Base-by-base conservation (phyloP, 2,329 filamentous ascomycete genomes). In the Fusarium oligoseptatum region DNA sequence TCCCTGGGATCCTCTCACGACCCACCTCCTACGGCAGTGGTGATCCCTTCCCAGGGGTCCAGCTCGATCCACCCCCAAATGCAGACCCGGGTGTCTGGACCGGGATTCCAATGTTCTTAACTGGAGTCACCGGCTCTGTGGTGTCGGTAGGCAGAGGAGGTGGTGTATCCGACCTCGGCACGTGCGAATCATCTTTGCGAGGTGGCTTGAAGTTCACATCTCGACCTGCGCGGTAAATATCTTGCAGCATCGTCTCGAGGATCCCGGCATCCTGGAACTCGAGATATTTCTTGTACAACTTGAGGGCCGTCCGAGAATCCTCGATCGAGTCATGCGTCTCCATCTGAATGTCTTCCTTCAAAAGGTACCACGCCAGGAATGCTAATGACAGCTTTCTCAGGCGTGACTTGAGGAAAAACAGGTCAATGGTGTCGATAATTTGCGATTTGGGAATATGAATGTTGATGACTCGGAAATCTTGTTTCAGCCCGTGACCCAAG, bases 401-500 rank as follows among this genome's bases (percentile, higher is more conserved):
- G 36, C 95, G 92, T 17, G 90, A 88, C 66, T 93, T 91, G 68
- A 97, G 91, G 83, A 94, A 97, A 85, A 97, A 98, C 2, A 98
- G 88, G 73, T 97, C 93, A 76, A 95, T 95, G 0, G 97, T 99
- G 83, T 99, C 97, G 65, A 99, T 95, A 39, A 98, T 93, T 82
- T 99, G 97, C 4, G 90, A 84, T 80, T 93, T 94, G 2, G 97
- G 97, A 0, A 99, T 93, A 81, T 98, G 94, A 66, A 99, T 98
- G 82, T 99, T 99, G 84, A 98, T 97, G 66, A 97, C 97, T 63
- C 97, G 94, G 85, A 99, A 98, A 83, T 99, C 97, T 77, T 97
- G 96, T 76, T 94, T 94, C 48, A 99, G 87, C 5, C 96, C 96
- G 80, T 99, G 97, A 3, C 97, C 97, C 6, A 99, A 90, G 81